phyloP scores from a whole-genome alignment of 164 flowering plant species.

The Berberis vulgaris region DNA sequence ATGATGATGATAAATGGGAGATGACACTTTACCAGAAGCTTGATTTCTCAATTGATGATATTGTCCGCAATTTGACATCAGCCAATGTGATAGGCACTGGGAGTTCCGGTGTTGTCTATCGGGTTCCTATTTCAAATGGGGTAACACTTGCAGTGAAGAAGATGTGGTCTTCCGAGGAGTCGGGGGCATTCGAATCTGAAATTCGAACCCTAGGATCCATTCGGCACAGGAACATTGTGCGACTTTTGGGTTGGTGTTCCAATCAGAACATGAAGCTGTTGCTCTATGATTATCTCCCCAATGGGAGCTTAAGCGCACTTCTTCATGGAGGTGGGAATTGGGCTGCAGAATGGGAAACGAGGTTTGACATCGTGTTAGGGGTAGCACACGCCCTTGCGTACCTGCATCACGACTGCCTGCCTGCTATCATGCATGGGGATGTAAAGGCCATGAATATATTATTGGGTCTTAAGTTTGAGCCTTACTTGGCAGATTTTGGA shows the following conservation, averaged over 20 bases:
- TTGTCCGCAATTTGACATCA: conserved; percentile 47
- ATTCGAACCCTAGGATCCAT: conserved; percentile 75
- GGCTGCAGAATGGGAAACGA: conserved; percentile 73
- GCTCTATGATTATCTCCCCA: conserved; percentile 79
- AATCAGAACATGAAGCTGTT: conserved; percentile 55
- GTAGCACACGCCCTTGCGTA: conserved; percentile 87
- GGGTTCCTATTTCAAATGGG: conserved; percentile 50
- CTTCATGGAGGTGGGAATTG: conserved; percentile 66
- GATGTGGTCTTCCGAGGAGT: conserved; percentile 77
- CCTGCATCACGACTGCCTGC: conserved; percentile 92
- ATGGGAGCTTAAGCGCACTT: conserved; percentile 81
- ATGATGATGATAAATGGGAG: conserved; percentile 50
- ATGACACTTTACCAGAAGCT: conserved; percentile 83
- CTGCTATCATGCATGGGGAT: conserved; percentile 87
- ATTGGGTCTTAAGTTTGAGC: conserved; percentile 51
- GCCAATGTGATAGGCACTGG: conserved; percentile 87
- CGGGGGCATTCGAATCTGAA: conserved; percentile 73
- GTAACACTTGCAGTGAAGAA: conserved; percentile 81
- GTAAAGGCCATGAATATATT: conserved; percentile 91
- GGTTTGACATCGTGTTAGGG: conserved; percentile 66
- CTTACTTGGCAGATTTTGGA: conserved; percentile 91
- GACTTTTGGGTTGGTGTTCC: conserved; percentile 77
- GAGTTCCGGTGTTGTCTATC: conserved; percentile 93
- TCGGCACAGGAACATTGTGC: conserved; percentile 73
- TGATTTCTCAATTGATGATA: conserved; percentile 63